Evolutionary conservation across 164 flowering plant species (phyloP), one percentile per base, ranked within the genome.

Genomic region (Stephania cephalantha): DNA sequence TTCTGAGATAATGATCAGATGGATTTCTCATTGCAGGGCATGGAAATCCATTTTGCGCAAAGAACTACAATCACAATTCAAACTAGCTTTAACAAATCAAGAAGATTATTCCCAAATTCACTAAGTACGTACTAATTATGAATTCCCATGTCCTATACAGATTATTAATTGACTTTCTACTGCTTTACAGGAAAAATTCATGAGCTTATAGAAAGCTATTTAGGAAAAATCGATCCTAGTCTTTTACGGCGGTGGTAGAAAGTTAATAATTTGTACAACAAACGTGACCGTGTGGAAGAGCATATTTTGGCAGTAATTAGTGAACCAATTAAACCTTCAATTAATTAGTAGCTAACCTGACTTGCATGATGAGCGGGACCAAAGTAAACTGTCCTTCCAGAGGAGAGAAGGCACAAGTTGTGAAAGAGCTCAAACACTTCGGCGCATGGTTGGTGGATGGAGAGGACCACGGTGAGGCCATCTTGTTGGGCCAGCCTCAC

Each of bases 361-460:
- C 80, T 84, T 29, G 88, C 87, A 4, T 46, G 75, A 10, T 71
- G 67, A 52, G 87, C 71, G 4, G 85, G 84, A 0, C 97, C 95
- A 78, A 88, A 90, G 64, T 90, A 90, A 4, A 92, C 80, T 1
- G 87, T 83, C 75, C 82, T 84, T 0, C 97, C 97, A 12, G 76
- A 70, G 1, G 97, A 89, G 8, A 92, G 85, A 10, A 92, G 84
- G 46, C 85, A 84, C 18, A 90, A 83, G 71, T 83, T 83, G 75
- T 92, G 76, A 77, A 92, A 87, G 8, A 90, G 85, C 9, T 79
- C 80, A 71, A 88, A 91, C 11, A 90, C 88, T 77, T 90, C 87
- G 55, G 85, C 84, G 71, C 89, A 88, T 0, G 97, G 97, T 75
- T 92, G 97, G 76, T 92, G 97, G 72, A 92, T 84, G 53, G 97